Conservation (phyloP, 306 rosid species). For the Acacia acuminata region DNA sequence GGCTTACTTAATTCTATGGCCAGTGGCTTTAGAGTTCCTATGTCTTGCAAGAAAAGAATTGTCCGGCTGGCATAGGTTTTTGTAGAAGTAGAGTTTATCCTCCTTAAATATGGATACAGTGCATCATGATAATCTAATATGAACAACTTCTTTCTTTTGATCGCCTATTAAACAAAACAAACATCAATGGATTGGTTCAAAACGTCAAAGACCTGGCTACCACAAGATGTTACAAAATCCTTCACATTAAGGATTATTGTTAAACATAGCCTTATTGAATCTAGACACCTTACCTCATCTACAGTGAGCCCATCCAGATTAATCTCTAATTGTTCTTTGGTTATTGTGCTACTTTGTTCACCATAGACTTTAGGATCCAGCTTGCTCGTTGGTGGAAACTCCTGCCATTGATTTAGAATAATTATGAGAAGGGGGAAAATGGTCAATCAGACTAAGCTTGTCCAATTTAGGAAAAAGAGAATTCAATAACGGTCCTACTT, state of each 20-base stretch:
- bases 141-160: slow-evolving; percentile 51
- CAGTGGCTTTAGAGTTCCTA: neutral
- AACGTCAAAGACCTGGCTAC: neutral
- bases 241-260: neutral
- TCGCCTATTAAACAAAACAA: slow-evolving; percentile 54
- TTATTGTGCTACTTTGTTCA: slow-evolving; percentile 63
- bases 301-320: slow-evolving; percentile 58
- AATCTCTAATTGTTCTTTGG: slow-evolving; percentile 47
- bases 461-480: slow-evolving; percentile 7
- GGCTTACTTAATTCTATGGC: neutral
- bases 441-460: neutral
- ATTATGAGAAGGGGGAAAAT: neutral
- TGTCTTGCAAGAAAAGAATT: neutral
- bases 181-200: slow-evolving; percentile 12
- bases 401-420: slow-evolving; percentile 44
- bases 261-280: slow-evolving; percentile 5
- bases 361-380: slow-evolving; percentile 43
- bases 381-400: slow-evolving; percentile 74
- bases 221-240: neutral
- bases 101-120: slow-evolving; percentile 64
- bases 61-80: neutral
- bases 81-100: slow-evolving; percentile 47
- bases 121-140: slow-evolving; percentile 77
- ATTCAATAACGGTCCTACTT: neutral
- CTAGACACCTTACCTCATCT: slow-evolving; percentile 57